Percentiles rank a stretch among this genome's conserved stretches.
These are phyloP conservation scores for Biscutella laevigata DNA, from an alignment of 441 rosid species.

Conservation along the genomic window DNA sequence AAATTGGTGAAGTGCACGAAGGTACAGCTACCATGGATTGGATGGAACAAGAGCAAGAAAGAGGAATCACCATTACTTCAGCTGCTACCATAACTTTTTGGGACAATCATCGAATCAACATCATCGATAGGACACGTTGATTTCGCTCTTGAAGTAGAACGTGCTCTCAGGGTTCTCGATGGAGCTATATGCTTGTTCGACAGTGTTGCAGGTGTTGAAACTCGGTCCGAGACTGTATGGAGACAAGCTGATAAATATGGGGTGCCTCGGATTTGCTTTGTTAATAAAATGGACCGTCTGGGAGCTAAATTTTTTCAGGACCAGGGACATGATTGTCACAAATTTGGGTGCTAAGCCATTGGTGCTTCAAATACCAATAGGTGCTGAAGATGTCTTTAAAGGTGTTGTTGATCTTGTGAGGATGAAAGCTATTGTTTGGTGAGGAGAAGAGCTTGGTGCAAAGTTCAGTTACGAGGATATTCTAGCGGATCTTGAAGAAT, in stretches of 20 bases:
- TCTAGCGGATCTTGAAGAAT: constrained; percentile 66
- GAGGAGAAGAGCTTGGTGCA: constrained; percentile 95
- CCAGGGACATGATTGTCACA: constrained; percentile 84
- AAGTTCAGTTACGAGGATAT: constrained; percentile 69
- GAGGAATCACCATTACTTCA: constrained; percentile 94
- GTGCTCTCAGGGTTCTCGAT: constrained; percentile 88
- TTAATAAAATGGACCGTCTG: constrained; percentile 92
- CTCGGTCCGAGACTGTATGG: constrained; percentile 98
- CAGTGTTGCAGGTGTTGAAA: constrained; percentile 98
- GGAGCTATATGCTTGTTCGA: constrained; percentile 93
- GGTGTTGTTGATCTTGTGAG: constrained; percentile 80
- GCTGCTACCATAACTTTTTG: constrained; percentile 92
- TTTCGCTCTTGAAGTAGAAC: constrained; percentile 92
- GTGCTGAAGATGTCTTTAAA: constrained; percentile 70
- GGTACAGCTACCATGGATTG: constrained; percentile 99
- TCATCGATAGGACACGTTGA: constrained; percentile 96
- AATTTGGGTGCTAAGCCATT: constrained; percentile 94
- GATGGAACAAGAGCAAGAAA: constrained; percentile 99
- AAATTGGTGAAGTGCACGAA: constrained; percentile 96
- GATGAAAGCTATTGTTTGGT: constrained; percentile 88
- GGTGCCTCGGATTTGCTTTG: constrained; percentile 91
- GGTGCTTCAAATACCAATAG: constrained; percentile 82
- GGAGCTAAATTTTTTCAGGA: constrained; percentile 91
- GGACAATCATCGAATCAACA: constrained; percentile 82
- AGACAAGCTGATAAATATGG: constrained; percentile 98